phyloP scores from a whole-genome alignment of 768 basidiomycete species.

The Leccinum fibrillosum region DNA sequence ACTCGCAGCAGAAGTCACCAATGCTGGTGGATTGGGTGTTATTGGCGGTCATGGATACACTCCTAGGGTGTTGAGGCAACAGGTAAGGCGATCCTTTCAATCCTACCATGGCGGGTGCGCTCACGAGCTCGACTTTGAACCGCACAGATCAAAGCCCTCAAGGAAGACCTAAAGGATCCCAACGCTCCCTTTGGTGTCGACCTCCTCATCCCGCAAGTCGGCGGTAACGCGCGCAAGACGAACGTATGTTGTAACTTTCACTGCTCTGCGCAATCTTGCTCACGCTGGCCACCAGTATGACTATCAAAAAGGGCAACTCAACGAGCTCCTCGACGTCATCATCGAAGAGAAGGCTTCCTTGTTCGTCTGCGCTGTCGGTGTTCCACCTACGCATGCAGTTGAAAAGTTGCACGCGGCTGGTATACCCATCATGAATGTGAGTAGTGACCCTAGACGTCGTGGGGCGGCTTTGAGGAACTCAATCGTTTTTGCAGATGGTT shows the following conservation, averaged over 20 bases:
- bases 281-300: constrained; percentile 51
- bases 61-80: constrained; percentile 72
- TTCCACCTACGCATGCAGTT: constrained; percentile 78
- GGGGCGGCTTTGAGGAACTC: not conserved
- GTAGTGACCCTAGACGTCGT: constrained; percentile 14
- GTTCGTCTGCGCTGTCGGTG: constrained; percentile 90
- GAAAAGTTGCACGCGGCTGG: constrained; percentile 81
- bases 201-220: constrained; percentile 82
- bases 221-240: constrained; percentile 85
- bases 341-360: constrained; percentile 86
- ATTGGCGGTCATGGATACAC: constrained; percentile 90
- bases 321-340: constrained; percentile 84
- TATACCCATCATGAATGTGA: constrained; percentile 82
- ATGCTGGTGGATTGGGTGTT: constrained; percentile 90
- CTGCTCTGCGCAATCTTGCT: not conserved
- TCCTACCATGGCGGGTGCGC: not conserved
- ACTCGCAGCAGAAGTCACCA: constrained; percentile 90
- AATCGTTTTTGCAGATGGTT: constrained; percentile 55
- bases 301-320: constrained; percentile 85
- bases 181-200: constrained; percentile 90
- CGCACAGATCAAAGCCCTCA: constrained; percentile 70
- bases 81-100: constrained; percentile 44
- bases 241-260: constrained; percentile 51
- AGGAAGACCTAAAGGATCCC: constrained; percentile 68
- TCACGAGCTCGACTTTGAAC: constrained; percentile 6